Base-by-base conservation (phyloP, 1,284 basidiomycete species). In the Trametes pubescens region DNA sequence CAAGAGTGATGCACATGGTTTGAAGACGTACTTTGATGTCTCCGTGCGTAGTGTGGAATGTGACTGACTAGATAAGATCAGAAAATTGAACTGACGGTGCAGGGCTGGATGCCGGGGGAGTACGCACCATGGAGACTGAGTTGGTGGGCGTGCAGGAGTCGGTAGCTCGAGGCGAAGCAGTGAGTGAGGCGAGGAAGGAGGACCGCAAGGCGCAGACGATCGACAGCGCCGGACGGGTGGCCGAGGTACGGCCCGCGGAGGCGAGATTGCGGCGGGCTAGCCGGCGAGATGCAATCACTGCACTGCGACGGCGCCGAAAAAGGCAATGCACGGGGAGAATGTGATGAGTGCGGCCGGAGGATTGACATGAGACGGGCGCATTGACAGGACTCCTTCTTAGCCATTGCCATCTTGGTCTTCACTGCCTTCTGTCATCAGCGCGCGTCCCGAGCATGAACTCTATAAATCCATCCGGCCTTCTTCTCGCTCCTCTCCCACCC, bases 21-120 rank as follows among this genome's bases (percentile, higher is more conserved):
- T 44, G 10, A 37, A 43, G 62, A 53, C 79, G 53, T 72, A 94
- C 95, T 87, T 99, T 99, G 78, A 99, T 82, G 72, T 99, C 97
- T 29, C 97, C 97, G 70, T 93, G 90, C 26, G 91, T 88, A 1
- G 97, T 99, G 77, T 99, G 93, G 53, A 99, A 84, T 6, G 96
- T 98, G 56, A 98, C 95, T 65, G 96, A 98, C 96, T 95, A 70
- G 59, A 43, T 58, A 49, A 59, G 46, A 66, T 66, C 54, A 69
- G 68, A 38, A 44, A 55, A 59, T 59, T 40, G 22, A 32, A 32
- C 29, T 57, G 22, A n/a, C n/a, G n/a, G n/a, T n/a, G n/a, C n/a
- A n/a, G 53, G 51, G 34, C 32, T 11, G 40, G 54, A 26, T 29
- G 52, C 40, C 54, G 24, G 59, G 52, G 24, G 37, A n/a, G 40